Base-by-base conservation (phyloP, 1,284 basidiomycete species). In the Lignosus rhinocerotis region DNA sequence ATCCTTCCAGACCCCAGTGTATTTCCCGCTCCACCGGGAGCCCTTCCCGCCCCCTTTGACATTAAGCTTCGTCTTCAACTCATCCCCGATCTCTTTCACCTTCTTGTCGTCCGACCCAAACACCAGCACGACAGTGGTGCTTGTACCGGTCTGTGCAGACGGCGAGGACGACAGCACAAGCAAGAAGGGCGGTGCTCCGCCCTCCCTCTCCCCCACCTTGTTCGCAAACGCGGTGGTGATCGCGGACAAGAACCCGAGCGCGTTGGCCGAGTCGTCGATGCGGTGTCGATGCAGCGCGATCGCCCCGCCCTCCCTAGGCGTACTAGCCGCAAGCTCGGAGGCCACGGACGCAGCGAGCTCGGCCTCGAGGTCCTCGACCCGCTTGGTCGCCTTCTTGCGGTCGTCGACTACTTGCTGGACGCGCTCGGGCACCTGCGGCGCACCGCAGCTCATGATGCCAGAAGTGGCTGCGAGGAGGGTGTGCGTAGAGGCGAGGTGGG, bases 11-110 rank as follows among this genome's bases (percentile, higher is more conserved):
- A 76, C 74, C 2, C 75, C 76, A n/a, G 66, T 69, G 61, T 78
- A 81, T 70, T 90, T 89, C 2, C 87, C 87, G 65, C 86, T 88
- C 87, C 86, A 90, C 58, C 78, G 79, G 19, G 73, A 68, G 3
- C 84, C 87, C 67, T 85, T 86, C 4, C 86, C 86, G 17, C 85
- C 86, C 11, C 85, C 87, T 73, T 85, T 89, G 42, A 86, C 77
- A 10, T 75, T 76, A 32, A 88, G 73, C 61, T 78, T 81, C 1
- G 69, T 64, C 70, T 86, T 91, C 56, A 92, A 64, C 11, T 69
- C 72, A 19, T 87, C 85, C 2, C 88, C 87, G 1, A 75, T 73
- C 56, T 74, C 74, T 72, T 88, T 90, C 19, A 89, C 87, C 8
- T 77, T 73, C 56, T 75, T 78, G 62, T 83, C 83, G 55, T 87